phyloP scores from a whole-genome alignment of 108 stramenopile species.

The Schizochytrium sp. region DNA sequence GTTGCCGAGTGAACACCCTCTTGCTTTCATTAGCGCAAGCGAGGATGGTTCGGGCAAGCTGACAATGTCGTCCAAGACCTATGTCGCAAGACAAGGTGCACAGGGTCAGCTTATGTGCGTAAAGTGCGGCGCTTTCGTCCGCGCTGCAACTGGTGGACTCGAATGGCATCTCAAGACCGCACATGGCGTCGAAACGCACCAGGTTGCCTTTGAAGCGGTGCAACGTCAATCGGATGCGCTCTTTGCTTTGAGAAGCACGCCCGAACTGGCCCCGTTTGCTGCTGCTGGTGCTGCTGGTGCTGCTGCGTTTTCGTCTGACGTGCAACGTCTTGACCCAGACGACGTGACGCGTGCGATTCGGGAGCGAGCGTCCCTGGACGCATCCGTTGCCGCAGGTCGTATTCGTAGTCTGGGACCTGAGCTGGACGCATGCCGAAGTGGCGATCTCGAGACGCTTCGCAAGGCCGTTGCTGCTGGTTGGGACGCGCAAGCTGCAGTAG shows the following conservation, averaged over 20 bases:
- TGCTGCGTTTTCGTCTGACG: background rate
- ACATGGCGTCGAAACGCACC: background rate
- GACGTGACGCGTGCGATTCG: background rate
- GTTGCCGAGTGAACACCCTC: background rate
- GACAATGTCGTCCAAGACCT: background rate
- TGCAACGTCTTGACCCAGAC: background rate
- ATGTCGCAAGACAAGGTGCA: background rate
- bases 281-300: background rate
- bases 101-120: background rate
- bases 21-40: background rate
- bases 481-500: background rate
- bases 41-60: background rate
- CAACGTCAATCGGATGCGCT: background rate
- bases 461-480: background rate
- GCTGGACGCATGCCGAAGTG: slow-evolving; percentile 6
- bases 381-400: background rate
- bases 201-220: background rate
- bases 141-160: background rate
- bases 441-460: background rate
- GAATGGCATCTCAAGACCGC: slow-evolving; percentile 2
- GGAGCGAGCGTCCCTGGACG: background rate
- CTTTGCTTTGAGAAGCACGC: background rate
- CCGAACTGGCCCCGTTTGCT: background rate
- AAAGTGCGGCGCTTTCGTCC: background rate
- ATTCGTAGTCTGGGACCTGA: background rate